Percentiles rank a stretch among this genome's conserved stretches.
Evolutionary conservation across 1,284 basidiomycete species (phyloP).

Genomic region (Cutaneotrichosporon sp.): DNA sequence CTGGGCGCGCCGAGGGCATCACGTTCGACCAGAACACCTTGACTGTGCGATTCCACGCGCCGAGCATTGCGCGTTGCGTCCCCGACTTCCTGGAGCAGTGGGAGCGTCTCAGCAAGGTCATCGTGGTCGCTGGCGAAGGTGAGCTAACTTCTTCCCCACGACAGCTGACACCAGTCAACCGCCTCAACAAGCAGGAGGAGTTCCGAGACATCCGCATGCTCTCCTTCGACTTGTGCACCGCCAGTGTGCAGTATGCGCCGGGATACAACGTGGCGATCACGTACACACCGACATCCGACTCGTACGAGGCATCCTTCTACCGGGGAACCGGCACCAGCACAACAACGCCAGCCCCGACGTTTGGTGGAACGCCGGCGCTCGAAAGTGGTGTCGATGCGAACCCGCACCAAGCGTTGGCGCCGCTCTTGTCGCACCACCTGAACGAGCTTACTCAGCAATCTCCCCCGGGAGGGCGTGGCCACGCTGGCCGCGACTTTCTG

Average conservation of each 20-base stretch:
- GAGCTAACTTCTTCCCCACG: conserved; percentile 18
- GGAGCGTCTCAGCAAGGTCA: conserved; percentile 84
- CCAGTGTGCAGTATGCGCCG: conserved; percentile 68
- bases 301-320: conserved; percentile 40
- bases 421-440: conserved; percentile 33
- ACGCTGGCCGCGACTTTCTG: conserved; percentile 29
- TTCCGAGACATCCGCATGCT: conserved; percentile 70
- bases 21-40: conserved; percentile 80
- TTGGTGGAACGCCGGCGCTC: neutral
- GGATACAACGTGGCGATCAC: conserved; percentile 42
- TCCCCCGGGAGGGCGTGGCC: neutral
- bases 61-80: conserved; percentile 78
- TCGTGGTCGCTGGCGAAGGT: conserved; percentile 84
- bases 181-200: conserved; percentile 64
- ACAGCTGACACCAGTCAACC: conserved; percentile 57
- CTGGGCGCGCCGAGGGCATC: conserved; percentile 51
- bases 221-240: conserved; percentile 81
- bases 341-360: neutral
- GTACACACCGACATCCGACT: conserved; percentile 39
- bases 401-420: conserved; percentile 35
- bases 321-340: neutral
- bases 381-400: conserved; percentile 11
- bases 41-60: conserved; percentile 76
- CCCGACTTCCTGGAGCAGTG: conserved; percentile 83
- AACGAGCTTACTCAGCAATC: conserved; percentile 31